phyloP scores from a whole-genome alignment of 345 rosid genomes.

The Lepidium didymum region DNA sequence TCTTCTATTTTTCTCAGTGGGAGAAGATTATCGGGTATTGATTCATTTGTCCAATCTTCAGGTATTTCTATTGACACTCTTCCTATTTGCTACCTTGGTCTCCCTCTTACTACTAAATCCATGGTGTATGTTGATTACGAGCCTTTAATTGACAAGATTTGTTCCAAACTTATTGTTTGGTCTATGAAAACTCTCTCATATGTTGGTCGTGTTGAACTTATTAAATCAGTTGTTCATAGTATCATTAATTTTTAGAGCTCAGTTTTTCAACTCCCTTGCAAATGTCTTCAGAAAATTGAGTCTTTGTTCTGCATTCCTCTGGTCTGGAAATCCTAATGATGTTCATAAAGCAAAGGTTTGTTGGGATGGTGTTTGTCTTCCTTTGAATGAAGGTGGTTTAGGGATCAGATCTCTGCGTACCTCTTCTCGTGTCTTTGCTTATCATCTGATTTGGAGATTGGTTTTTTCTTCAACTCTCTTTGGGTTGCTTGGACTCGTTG shows the following conservation, averaged over 20 bases:
- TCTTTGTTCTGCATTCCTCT: not conserved
- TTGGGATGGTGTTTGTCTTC: not conserved
- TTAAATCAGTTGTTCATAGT: not conserved
- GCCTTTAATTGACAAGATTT: no score
- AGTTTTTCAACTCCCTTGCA: not conserved
- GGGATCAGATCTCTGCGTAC: not conserved
- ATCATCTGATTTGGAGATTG: not conserved
- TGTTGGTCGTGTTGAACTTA: no score
- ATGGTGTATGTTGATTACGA: no score
- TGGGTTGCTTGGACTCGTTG: not conserved
- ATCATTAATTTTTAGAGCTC: not conserved
- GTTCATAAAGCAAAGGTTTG: not conserved
- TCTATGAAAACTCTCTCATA: no score
- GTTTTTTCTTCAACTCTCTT: not conserved
- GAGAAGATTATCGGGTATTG: no score
- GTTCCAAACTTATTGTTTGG: no score
- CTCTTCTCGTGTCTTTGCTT: not conserved
- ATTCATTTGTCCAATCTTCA: no score
- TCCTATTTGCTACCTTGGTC: no score
- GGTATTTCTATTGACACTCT: no score
- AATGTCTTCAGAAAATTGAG: not conserved
- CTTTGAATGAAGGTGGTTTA: not conserved
- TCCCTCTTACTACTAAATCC: no score
- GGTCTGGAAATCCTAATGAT: not conserved
- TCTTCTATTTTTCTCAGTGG: no score